Conservation (phyloP, 768 basidiomycete genomes). For the Lentinula sp. region DNA sequence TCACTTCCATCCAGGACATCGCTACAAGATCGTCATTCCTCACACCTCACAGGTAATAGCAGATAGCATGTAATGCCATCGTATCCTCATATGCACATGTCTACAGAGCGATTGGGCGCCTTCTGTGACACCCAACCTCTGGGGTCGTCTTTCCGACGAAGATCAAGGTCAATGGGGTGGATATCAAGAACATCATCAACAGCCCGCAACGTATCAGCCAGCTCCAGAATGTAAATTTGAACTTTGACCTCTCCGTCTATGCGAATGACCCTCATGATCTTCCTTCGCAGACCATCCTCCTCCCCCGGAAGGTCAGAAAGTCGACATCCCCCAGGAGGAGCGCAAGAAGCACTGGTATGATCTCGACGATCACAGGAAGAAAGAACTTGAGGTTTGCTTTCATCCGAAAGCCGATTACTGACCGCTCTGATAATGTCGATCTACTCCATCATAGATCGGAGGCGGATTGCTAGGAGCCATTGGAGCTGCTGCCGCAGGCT, state of each 20-base stretch:
- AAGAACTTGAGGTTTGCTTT: slow-evolving; percentile 45
- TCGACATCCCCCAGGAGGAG: slow-evolving; percentile 33
- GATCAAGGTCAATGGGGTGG: slow-evolving; percentile 19
- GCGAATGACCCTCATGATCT: slow-evolving; percentile 2
- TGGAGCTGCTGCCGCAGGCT: slow-evolving; percentile 46
- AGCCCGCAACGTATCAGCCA: slow-evolving; percentile 16
- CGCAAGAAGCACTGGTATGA: slow-evolving; percentile 52
- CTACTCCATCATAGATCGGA: slow-evolving; percentile 40
- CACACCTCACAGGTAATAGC: slow-evolving; percentile 57
- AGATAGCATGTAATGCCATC: not conserved
- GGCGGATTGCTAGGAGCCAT: slow-evolving; percentile 55
- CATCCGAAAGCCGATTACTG: not conserved
- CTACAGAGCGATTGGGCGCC: slow-evolving; percentile 66
- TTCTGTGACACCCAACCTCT: slow-evolving; percentile 53
- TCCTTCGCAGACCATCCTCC: slow-evolving; percentile 3
- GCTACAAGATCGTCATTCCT: slow-evolving; percentile 67
- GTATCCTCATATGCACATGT: not conserved
- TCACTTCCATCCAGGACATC: slow-evolving; percentile 28
- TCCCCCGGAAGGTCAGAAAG: slow-evolving; percentile 15
- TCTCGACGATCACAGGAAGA: slow-evolving; percentile 48
- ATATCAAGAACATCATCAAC: slow-evolving; percentile 21
- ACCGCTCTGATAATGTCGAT: not conserved
- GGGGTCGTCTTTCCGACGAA: slow-evolving; percentile 45
- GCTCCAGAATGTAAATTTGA: slow-evolving; percentile 10
- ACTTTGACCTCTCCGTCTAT: not conserved